phyloP scores from a whole-genome alignment of 2,329 filamentous ascomycete species.

The Claviceps humidiphila region DNA sequence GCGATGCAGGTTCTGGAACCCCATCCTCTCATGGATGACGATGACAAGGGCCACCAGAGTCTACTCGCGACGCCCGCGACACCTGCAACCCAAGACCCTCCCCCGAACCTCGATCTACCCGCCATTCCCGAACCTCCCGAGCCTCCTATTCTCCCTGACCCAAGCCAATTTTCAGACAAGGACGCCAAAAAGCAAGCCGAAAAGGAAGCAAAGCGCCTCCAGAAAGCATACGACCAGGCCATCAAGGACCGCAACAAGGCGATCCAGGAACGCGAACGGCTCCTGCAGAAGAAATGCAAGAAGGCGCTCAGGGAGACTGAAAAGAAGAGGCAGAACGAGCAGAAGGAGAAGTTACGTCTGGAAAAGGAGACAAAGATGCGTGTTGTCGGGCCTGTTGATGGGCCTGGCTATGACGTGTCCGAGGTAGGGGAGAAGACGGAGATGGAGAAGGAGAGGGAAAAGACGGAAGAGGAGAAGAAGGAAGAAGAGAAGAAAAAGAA shows the following conservation, averaged over 20 bases:
- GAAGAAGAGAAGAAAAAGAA: neutral
- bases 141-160: constrained; percentile 33
- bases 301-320: constrained; percentile 23
- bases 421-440: constrained; percentile 6
- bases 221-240: constrained; percentile 53
- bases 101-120: constrained; percentile 19
- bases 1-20: constrained; percentile 25
- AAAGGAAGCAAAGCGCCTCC: constrained; percentile 48
- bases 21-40: constrained; percentile 16
- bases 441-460: constrained; percentile 14
- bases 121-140: constrained; percentile 36
- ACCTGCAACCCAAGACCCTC: neutral
- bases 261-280: constrained; percentile 42
- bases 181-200: constrained; percentile 54
- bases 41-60: neutral
- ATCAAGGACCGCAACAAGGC: constrained; percentile 53
- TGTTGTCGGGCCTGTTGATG: neutral
- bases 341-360: constrained; percentile 23
- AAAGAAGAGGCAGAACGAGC: constrained; percentile 26
- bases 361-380: constrained; percentile 9
- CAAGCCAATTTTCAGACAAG: constrained; percentile 47
- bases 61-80: too few relatives aligned
- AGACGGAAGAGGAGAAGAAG: constrained; percentile 11
- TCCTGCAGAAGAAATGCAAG: constrained; percentile 27
- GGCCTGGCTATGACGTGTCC: too few relatives aligned